These are phyloP conservation scores for Trichoderma pleuroti DNA, from an alignment of 2,329 filamentous ascomycete species.

Conservation along the genomic window DNA sequence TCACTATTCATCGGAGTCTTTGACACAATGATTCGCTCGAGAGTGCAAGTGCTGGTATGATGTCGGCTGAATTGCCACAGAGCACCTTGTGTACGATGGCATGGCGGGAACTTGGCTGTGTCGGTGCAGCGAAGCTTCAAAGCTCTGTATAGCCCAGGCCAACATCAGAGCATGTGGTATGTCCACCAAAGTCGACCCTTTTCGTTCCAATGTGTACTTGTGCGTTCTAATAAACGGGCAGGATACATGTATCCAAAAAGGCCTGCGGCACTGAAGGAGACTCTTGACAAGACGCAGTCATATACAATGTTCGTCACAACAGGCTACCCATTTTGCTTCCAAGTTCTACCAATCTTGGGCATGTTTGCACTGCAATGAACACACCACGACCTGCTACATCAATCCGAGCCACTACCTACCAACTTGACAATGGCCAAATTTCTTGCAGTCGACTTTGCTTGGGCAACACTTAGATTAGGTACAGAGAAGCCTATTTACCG, in stretches of 20 bases:
- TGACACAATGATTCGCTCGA: background rate
- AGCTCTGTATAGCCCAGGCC: background rate
- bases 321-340: background rate
- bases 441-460: background rate
- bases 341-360: background rate
- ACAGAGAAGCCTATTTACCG: background rate
- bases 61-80: background rate
- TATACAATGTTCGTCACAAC: background rate
- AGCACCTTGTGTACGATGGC: background rate
- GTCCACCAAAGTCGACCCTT: background rate
- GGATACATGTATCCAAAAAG: background rate
- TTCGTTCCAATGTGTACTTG: background rate
- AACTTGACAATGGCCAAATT: background rate
- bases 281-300: background rate
- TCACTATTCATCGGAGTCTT: background rate
- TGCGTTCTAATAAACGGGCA: background rate
- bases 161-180: background rate
- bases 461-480: fast-evolving
- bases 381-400: background rate
- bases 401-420: background rate
- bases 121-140: background rate
- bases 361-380: background rate
- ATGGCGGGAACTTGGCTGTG: background rate
- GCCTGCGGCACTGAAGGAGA: background rate
- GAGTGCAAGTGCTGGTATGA: background rate